A percentile compares a stretch with the other conserved stretches of the same genome.
Evolutionary conservation across 192 early-diverging fungal genomes (phyloP).

Genomic region (Coemansia brasiliensis): DNA sequence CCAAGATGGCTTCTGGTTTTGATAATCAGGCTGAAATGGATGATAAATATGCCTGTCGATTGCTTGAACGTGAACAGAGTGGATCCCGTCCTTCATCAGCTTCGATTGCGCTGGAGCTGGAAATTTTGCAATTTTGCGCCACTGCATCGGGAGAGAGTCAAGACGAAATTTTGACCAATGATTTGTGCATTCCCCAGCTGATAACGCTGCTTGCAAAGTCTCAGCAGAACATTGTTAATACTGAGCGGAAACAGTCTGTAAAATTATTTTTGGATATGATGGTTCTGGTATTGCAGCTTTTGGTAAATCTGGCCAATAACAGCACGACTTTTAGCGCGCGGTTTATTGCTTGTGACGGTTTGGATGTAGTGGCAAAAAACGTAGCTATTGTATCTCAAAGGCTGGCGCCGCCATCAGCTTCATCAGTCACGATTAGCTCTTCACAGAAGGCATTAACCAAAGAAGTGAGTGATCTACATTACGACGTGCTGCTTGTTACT

Average conservation of each 20-base stretch:
- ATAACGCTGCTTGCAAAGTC: slow-evolving; percentile 28
- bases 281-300: slow-evolving; percentile 35
- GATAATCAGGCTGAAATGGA: not conserved
- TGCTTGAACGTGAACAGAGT: slow-evolving; percentile 11
- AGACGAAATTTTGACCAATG: slow-evolving; percentile 27
- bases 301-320: slow-evolving; percentile 50
- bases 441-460: slow-evolving; percentile 14
- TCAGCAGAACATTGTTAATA: slow-evolving; percentile 16
- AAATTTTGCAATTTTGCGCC: slow-evolving; percentile 44
- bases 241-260: not conserved
- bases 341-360: slow-evolving; percentile 33
- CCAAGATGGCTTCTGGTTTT: not conserved
- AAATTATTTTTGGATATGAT: slow-evolving; percentile 25
- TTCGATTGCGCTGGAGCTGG: slow-evolving; percentile 35
- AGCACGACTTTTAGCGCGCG: slow-evolving; percentile 38
- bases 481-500: slow-evolving; percentile 44
- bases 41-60: not conserved
- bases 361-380: slow-evolving; percentile 39
- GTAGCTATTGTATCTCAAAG: slow-evolving; percentile 34
- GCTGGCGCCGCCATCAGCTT: not conserved
- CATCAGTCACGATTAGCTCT: slow-evolving; percentile 6
- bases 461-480: slow-evolving; percentile 30
- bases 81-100: slow-evolving; percentile 19
- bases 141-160: slow-evolving; percentile 41
- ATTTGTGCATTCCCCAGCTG: slow-evolving; percentile 20